Evolutionary conservation across 768 basidiomycete species (phyloP).

Genomic region (Termitomyces sp.): DNA sequence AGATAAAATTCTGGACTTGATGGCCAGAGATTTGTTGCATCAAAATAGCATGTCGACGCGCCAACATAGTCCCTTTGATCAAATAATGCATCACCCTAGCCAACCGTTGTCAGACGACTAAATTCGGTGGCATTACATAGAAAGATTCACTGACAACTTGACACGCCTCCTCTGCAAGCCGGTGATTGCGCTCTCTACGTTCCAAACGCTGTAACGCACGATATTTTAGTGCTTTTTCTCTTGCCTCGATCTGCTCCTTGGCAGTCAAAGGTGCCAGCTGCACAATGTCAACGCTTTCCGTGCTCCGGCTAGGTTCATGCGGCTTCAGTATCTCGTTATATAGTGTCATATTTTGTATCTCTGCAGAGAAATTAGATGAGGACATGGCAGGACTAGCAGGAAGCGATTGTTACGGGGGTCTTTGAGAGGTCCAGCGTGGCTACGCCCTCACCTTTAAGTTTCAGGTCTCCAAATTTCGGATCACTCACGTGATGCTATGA

Average conservation of each 20-base stretch:
- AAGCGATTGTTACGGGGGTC: not conserved
- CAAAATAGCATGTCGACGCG: constrained; percentile 27
- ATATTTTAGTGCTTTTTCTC: constrained; percentile 9
- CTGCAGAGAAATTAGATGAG: not conserved
- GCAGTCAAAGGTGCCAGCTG: constrained; percentile 7
- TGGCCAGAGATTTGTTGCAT: constrained; percentile 22
- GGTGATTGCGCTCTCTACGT: constrained; percentile 12
- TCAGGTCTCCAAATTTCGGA: constrained; percentile 7
- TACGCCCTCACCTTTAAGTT: not conserved
- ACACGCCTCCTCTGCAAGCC: constrained; percentile 12
- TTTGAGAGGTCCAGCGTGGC: not conserved
- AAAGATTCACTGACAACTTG: constrained; percentile 8
- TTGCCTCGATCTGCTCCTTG: constrained; percentile 3
- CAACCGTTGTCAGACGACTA: not conserved
- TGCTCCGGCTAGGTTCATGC: constrained; percentile 1
- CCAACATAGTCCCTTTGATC: constrained; percentile 25
- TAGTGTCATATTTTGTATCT: not conserved
- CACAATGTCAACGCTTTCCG: constrained; percentile 9
- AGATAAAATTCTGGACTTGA: constrained; percentile 16
- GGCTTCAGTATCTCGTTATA: constrained; percentile 1
- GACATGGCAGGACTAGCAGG: not conserved
- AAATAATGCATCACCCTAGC: constrained; percentile 29
- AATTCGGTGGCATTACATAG: not conserved
- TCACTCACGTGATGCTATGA: constrained; percentile 9
- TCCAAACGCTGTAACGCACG: constrained; percentile 14